Conservation (phyloP, 2,329 filamentous ascomycete species). For the Magnaporthiopsis incrustans region DNA sequence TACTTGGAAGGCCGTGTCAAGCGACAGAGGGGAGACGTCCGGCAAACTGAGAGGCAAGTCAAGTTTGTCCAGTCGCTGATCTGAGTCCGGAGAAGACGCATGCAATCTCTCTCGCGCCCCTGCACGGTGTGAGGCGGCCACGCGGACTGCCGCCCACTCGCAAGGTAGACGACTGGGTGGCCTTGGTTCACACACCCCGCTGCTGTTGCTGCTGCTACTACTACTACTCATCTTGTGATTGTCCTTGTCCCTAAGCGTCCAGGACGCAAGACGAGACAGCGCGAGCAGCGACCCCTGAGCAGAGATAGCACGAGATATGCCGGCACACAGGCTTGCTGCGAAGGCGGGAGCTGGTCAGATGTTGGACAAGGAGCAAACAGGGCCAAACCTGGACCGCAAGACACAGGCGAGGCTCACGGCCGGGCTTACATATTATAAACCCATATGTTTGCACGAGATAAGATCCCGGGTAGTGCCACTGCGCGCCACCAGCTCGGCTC, state of each 20-base stretch:
- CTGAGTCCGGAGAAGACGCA: not conserved
- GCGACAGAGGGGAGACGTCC: not conserved
- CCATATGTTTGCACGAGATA: not conserved
- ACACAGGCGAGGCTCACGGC: not conserved
- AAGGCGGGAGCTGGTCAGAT: not conserved
- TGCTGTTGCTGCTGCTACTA: not conserved
- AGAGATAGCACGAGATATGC: not conserved
- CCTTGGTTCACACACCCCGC: not conserved
- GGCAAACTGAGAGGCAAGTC: not conserved
- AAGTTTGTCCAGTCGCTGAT: not conserved
- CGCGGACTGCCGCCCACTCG: not conserved
- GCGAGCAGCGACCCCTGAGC: not conserved
- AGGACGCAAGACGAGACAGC: not conserved
- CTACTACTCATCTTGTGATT: not conserved
- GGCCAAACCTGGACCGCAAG: not conserved
- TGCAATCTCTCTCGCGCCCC: not conserved
- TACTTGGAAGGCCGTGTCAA: not conserved
- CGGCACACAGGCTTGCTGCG: not conserved
- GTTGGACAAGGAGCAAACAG: not conserved
- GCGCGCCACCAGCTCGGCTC: no score
- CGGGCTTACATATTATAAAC: not conserved
- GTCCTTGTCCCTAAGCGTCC: not conserved
- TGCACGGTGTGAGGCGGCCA: not conserved
- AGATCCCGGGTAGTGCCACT: not conserved
- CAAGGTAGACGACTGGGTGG: not conserved